Percentiles rank a stretch among this genome's conserved stretches.
phyloP scores from a whole-genome alignment of 306 rosid genomes.

The Gastrolobium bilobum region DNA sequence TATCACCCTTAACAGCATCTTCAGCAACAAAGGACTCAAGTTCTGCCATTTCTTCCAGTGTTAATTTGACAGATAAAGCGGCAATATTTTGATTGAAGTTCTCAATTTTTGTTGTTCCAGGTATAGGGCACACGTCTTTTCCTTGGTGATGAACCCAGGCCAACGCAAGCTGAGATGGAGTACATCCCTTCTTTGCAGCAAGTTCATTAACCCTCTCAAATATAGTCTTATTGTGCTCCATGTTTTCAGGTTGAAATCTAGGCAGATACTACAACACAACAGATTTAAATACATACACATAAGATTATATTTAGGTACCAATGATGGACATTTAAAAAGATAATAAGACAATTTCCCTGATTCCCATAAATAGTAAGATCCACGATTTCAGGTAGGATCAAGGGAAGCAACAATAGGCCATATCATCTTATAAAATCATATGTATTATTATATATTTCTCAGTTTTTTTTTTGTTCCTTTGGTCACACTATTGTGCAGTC shows the following conservation, averaged over 20 bases:
- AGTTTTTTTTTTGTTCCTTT: neutral
- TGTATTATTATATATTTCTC: neutral
- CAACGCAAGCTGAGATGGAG: slow-evolving; percentile 44
- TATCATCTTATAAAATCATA: neutral
- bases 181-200: too few species aligned
- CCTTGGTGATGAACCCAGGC: slow-evolving; percentile 68
- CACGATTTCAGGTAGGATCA: neutral
- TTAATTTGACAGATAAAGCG: slow-evolving; percentile 61
- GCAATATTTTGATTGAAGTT: slow-evolving; percentile 63
- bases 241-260: slow-evolving; percentile 64
- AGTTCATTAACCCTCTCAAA: slow-evolving; percentile 1
- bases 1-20: slow-evolving; percentile 60
- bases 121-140: slow-evolving; percentile 62
- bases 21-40: slow-evolving; percentile 66
- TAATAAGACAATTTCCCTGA: neutral
- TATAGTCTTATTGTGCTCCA: slow-evolving; percentile 59
- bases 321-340: neutral
- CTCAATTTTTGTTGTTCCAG: slow-evolving; percentile 71
- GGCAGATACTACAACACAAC: slow-evolving; percentile 53
- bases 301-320: neutral
- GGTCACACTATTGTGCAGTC: neutral
- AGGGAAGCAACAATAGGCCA: neutral
- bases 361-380: neutral
- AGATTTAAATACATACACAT: neutral
- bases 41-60: slow-evolving; percentile 60